Conservation (phyloP, 2,329 filamentous ascomycete species). For the Diplodia intermedia region DNA sequence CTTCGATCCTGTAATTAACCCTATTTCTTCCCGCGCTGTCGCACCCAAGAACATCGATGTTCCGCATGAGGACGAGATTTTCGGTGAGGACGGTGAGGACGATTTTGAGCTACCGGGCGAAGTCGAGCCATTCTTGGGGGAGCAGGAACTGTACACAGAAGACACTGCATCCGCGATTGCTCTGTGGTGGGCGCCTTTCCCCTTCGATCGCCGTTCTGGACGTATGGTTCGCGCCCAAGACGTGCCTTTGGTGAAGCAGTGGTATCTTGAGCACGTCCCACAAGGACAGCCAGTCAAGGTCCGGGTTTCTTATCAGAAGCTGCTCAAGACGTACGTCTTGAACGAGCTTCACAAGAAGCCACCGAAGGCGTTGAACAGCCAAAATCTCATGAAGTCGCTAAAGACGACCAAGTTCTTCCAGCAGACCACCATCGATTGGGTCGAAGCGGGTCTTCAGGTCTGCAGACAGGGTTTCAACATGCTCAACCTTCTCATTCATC, state of each 20-base stretch:
- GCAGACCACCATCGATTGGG: slow-evolving; percentile 99
- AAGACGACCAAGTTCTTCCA: slow-evolving; percentile 99
- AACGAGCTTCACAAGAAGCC: slow-evolving; percentile 97
- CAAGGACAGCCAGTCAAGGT: slow-evolving; percentile 94
- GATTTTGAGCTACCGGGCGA: slow-evolving; percentile 82
- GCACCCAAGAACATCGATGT: slow-evolving; percentile 92
- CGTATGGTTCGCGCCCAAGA: slow-evolving; percentile 97
- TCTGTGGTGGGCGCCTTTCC: slow-evolving; percentile 97
- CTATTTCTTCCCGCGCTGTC: slow-evolving; percentile 92
- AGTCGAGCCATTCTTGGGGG: slow-evolving; percentile 85
- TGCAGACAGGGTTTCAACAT: slow-evolving; percentile 99
- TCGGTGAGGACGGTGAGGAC: slow-evolving; percentile 84
- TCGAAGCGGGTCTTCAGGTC: slow-evolving; percentile 96
- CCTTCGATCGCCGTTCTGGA: slow-evolving; percentile 91
- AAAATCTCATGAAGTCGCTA: slow-evolving; percentile 85
- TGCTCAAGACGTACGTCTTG: slow-evolving; percentile 93
- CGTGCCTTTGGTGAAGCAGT: slow-evolving; percentile 95
- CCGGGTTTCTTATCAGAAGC: slow-evolving; percentile 95
- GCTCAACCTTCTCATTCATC: slow-evolving; percentile 95
- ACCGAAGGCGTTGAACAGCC: slow-evolving; percentile 93
- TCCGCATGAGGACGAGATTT: slow-evolving; percentile 92
- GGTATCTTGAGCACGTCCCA: slow-evolving; percentile 96
- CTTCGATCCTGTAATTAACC: slow-evolving; percentile 97
- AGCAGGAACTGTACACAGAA: slow-evolving; percentile 86
- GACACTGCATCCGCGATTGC: slow-evolving; percentile 92